These are phyloP conservation scores for Chytriomyces sp. DNA, from an alignment of 192 early-diverging fungal species.

Conservation along the genomic window DNA sequence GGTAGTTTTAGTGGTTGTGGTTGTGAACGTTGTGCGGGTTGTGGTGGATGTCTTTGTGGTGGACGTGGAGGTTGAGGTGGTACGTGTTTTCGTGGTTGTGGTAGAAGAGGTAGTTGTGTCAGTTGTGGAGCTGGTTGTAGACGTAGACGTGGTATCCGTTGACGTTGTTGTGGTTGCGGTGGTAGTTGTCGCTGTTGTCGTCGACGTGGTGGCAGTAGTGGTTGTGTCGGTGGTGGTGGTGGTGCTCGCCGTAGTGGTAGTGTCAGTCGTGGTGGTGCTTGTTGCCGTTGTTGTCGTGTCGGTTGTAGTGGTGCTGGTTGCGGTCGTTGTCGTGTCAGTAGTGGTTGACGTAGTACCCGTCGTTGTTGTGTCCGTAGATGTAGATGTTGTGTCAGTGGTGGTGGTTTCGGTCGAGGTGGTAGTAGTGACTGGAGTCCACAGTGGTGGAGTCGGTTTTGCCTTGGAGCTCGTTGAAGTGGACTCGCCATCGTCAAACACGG, in stretches of 20 bases:
- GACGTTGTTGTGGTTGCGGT: background rate
- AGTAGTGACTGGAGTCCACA: background rate
- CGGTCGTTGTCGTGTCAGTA: background rate
- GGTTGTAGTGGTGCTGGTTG: background rate
- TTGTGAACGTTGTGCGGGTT: background rate
- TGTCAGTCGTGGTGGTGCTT: background rate
- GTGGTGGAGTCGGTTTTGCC: background rate
- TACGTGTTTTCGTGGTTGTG: background rate
- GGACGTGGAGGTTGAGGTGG: background rate
- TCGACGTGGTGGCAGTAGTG: background rate
- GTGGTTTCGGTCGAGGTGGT: background rate
- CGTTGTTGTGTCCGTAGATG: background rate
- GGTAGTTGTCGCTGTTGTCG: background rate
- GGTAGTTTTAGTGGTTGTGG: background rate
- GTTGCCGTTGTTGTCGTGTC: background rate
- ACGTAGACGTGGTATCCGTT: background rate
- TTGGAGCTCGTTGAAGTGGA: background rate
- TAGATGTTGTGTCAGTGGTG: background rate
- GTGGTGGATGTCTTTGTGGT: background rate
- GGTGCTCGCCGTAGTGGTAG: slow-evolving; percentile 1
- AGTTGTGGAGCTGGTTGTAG: background rate
- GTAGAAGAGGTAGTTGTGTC: background rate
- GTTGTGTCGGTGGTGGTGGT: slow-evolving; percentile 1
- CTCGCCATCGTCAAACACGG: background rate
- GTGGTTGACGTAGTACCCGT: slow-evolving; percentile 14